phyloP scores from a whole-genome alignment of 768 basidiomycete species.

The Rhizopogon vinicolor region DNA sequence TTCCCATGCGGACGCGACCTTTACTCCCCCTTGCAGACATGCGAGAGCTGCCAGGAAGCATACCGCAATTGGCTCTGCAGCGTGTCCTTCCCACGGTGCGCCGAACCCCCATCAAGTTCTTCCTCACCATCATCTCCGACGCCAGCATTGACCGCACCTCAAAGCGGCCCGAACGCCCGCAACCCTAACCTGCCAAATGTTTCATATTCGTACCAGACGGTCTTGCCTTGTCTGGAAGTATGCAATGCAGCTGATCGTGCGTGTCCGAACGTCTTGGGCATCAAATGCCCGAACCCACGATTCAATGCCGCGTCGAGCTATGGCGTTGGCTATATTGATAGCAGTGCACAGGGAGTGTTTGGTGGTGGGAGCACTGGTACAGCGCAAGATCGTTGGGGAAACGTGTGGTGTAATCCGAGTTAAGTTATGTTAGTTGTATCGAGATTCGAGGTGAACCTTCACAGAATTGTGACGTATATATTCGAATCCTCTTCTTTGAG shows the following conservation, averaged over 20 bases:
- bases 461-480: no score
- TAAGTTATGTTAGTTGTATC: constrained; percentile 3
- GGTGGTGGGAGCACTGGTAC: constrained; percentile 48
- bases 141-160: constrained; percentile 46
- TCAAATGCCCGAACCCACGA: constrained; percentile 56
- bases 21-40: constrained; percentile 76
- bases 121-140: constrained; percentile 28
- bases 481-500: no score
- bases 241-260: constrained; percentile 71
- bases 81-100: constrained; percentile 70
- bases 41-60: constrained; percentile 66
- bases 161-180: constrained; percentile 36
- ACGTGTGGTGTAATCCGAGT: constrained; percentile 67
- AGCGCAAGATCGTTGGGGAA: constrained; percentile 66
- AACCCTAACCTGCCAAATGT: constrained; percentile 46
- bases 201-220: constrained; percentile 44
- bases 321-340: constrained; percentile 72
- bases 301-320: constrained; percentile 70
- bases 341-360: constrained; percentile 38
- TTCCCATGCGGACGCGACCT: constrained; percentile 75
- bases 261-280: constrained; percentile 70
- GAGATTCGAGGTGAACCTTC: no score
- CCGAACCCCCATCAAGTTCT: constrained; percentile 41
- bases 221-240: constrained; percentile 77
- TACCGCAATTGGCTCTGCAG: constrained; percentile 80